phyloP scores from a whole-genome alignment of 2,329 filamentous ascomycete genomes.

The Rutstroemia sp. region DNA sequence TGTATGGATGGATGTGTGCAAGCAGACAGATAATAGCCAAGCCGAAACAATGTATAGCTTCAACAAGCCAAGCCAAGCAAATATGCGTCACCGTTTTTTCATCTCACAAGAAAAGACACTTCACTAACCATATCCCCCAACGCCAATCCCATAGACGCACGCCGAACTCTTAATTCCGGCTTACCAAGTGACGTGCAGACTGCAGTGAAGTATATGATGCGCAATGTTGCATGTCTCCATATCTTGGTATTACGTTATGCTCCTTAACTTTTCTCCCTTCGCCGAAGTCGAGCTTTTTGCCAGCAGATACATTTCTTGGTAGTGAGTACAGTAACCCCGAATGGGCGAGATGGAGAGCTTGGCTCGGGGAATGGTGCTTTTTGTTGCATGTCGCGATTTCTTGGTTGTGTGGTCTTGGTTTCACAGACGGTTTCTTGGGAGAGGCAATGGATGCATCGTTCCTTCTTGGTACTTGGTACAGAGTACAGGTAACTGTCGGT shows the following conservation, averaged over 20 bases:
- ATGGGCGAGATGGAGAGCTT: neutral
- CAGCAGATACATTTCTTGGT: neutral
- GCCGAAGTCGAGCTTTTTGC: neutral
- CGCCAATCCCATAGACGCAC: neutral
- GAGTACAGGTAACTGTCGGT: no score
- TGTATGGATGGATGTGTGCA: neutral
- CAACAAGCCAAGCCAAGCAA: neutral
- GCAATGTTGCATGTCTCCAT: slow-evolving; percentile 4
- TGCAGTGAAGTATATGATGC: neutral
- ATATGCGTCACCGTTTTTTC: neutral
- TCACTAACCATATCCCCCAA: neutral
- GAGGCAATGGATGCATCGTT: neutral
- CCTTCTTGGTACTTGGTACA: neutral
- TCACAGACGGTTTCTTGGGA: neutral
- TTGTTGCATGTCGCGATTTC: slow-evolving; percentile 4
- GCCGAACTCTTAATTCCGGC: neutral
- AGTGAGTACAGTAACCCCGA: neutral
- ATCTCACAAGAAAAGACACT: neutral
- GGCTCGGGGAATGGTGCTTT: neutral
- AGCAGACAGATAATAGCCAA: neutral
- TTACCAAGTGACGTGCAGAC: neutral
- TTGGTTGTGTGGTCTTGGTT: neutral
- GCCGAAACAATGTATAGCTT: neutral
- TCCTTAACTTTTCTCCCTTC: neutral
- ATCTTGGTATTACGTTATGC: slow-evolving; percentile 6